Base-by-base conservation (phyloP, 2,329 filamentous ascomycete species). In the Sarocladium strictum region DNA sequence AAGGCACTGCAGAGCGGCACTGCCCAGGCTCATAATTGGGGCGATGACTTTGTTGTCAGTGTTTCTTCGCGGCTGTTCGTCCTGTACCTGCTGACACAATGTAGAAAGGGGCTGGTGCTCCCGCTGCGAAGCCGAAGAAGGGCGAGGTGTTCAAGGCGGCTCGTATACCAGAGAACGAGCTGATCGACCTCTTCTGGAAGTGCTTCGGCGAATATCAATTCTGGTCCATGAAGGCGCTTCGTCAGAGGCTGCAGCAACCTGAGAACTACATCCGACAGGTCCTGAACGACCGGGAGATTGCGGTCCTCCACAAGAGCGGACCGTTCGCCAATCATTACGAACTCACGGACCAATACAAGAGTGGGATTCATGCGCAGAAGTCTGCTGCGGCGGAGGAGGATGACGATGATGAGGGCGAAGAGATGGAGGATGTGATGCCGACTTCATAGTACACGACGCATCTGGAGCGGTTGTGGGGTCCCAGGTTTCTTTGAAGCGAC, bases 181-280 rank as follows among this genome's bases (percentile, higher is more conserved):
- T 99, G 58, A 74, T 96, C 72, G 92, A 97, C 72, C 80, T 83
- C 59, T 85, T 99, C 58, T 91, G 93, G 75, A 74, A 80, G 50
- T 87, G 86, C 66, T 99, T 97, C 83, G 83, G 86, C 55, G 77
- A 87, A 64, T 96, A 88, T 77, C 85, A 86, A 63, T 97, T 94
- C 71, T 99, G 93, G 92, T 85, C 88, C n/a, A 89, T 97, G 78
- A 92, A 90, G 65, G 83, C 87, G 4, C 81, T 99, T 61, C 90
- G 90, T 59, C 78, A 84, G 52, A 76, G 80, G 57, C 81, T 95
- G 37, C 82, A 86, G 57, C 94, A 99, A 72, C 94, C 94, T 1
- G 94, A 97, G 67, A 85, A 87, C n/a, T 97, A 92, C 69, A 81
- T 99, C 58, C 90, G 93, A 54, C 84, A 94, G 66, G 87, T 86